Conservation (phyloP, 225 moss, liverwort and hornwort species). For the Pseudisothecium myosuroides region DNA sequence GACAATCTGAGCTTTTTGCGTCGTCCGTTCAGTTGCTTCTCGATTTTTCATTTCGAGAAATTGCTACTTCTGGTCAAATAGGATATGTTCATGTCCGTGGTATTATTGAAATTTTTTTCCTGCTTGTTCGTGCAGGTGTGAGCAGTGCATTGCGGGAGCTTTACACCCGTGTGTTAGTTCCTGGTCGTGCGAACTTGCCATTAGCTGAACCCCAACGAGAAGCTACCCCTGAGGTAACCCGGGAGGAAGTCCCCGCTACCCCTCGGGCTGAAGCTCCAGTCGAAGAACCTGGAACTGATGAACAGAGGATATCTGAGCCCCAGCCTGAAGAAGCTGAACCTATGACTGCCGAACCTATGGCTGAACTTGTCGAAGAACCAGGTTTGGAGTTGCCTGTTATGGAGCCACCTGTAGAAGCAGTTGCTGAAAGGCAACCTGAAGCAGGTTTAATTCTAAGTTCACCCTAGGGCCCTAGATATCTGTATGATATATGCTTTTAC, state of each 20-base stretch:
- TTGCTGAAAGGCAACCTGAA: slow-evolving; percentile 9
- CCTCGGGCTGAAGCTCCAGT: slow-evolving; percentile 26
- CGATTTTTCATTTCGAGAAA: background rate
- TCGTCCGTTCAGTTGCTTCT: background rate
- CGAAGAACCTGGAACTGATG: slow-evolving; percentile 29
- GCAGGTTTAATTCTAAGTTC: background rate
- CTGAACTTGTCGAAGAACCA: slow-evolving; percentile 13
- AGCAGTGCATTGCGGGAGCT: slow-evolving; percentile 43
- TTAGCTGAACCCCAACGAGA: slow-evolving; percentile 33
- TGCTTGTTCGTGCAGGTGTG: slow-evolving; percentile 36
- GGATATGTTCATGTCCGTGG: background rate
- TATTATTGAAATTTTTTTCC: background rate
- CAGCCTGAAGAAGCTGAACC: slow-evolving; percentile 21
- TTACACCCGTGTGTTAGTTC: slow-evolving; percentile 61
- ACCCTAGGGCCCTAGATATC: background rate
- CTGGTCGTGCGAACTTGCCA: slow-evolving; percentile 65
- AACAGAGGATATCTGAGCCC: background rate
- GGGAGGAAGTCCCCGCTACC: slow-evolving; percentile 17
- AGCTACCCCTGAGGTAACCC: slow-evolving; percentile 9
- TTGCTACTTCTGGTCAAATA: background rate
- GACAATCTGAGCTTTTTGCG: background rate
- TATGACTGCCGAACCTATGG: slow-evolving; percentile 11
- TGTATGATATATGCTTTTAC: background rate
- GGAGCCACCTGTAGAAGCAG: slow-evolving; percentile 9
- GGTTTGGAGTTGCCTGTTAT: slow-evolving; percentile 5